A percentile compares a stretch with the other conserved stretches of the same genome.
Conservation (phyloP, 2,329 filamentous ascomycete species). For the Aspergillus ochraceus region DNA sequence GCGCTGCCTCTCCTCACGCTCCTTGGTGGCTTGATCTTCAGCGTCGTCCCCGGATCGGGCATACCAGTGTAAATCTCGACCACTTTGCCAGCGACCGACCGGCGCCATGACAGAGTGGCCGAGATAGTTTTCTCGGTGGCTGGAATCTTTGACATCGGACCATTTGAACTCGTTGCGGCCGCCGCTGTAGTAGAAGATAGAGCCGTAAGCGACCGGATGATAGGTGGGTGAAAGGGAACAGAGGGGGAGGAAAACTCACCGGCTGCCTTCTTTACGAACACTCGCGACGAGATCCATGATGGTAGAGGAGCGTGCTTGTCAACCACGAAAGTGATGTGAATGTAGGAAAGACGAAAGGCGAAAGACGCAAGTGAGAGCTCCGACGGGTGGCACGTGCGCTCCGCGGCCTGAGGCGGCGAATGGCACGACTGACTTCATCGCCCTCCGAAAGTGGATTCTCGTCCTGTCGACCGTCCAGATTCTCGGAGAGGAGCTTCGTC, state of each 20-base stretch:
- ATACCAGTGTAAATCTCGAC: slow-evolving; percentile 68
- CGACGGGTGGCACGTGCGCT: slow-evolving; percentile 22
- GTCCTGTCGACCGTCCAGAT: not conserved
- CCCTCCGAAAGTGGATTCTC: not conserved
- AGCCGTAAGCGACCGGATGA: slow-evolving; percentile 8
- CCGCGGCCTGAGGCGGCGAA: slow-evolving; percentile 17
- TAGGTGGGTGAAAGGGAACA: not conserved
- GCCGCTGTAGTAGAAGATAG: slow-evolving; percentile 54
- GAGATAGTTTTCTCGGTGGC: slow-evolving; percentile 86
- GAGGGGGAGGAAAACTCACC: slow-evolving; percentile 43
- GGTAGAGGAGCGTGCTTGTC: not conserved
- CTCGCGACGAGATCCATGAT: slow-evolving; percentile 90
- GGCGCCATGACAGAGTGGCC: slow-evolving; percentile 91
- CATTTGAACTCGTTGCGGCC: slow-evolving; percentile 91
- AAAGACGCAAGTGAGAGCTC: slow-evolving; percentile 1
- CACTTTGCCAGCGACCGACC: slow-evolving; percentile 88
- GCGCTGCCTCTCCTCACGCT: slow-evolving; percentile 72
- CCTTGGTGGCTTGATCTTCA: slow-evolving; percentile 51
- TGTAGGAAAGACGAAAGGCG: not conserved
- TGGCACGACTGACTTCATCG: slow-evolving; percentile 20
- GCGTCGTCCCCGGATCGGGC: slow-evolving; percentile 58
- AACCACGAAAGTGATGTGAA: not conserved
- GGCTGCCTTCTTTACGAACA: slow-evolving; percentile 84
- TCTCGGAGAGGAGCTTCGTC: not conserved
- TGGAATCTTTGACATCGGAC: slow-evolving; percentile 85